Base-by-base conservation (phyloP, 2,329 filamentous ascomycete genomes). In the Cladophialophora chaetospira region DNA sequence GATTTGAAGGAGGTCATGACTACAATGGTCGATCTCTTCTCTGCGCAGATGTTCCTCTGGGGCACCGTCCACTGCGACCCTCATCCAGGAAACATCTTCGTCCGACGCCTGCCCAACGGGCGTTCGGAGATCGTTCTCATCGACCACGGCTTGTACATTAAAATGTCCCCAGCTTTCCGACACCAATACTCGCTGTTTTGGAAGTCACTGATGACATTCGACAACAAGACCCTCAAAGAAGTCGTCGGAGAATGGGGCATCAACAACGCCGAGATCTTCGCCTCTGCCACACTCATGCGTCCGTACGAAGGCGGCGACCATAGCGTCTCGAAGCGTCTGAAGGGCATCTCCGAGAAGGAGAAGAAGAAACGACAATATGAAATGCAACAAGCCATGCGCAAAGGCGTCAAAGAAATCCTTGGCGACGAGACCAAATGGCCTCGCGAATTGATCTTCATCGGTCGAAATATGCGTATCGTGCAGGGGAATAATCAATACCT, bases 21-120 rank as follows among this genome's bases (percentile, higher is more conserved):
- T 4, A 97, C 91, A 28, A 97, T 97, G 86, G 84, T 97, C 47
- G 93, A 97, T 71, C 82, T 97, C 29, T 99, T 97, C 77, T 89
- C 88, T n/a, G 92, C 91, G 2, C 93, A 97, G 70, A 97, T 97
- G 82, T 99, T 97, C 78, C 87, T 96, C 63, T 97, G 91, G 89
- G 94, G 94, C 10, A 83, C 89, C 40, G 89, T 97, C 0, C 93
- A 99, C 76, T 97, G 93, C 75, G 94, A 99, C 71, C 94, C 94
- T 8, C 94, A 99, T 69, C 94, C 94, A 1, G 93, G 93, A 25
- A 99, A 99, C 75, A 94, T 97, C 71, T 96, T 99, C 75, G 88
- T 97, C 69, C 88, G 94, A 6, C 87, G 94, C 6, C 79, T 90
- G 13, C 88, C 91, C 1, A 86, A 81, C 40, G 93, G 93, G n/a